Conservation (phyloP, 2,329 filamentous ascomycete genomes). For the Reticulascus tulasneorum region DNA sequence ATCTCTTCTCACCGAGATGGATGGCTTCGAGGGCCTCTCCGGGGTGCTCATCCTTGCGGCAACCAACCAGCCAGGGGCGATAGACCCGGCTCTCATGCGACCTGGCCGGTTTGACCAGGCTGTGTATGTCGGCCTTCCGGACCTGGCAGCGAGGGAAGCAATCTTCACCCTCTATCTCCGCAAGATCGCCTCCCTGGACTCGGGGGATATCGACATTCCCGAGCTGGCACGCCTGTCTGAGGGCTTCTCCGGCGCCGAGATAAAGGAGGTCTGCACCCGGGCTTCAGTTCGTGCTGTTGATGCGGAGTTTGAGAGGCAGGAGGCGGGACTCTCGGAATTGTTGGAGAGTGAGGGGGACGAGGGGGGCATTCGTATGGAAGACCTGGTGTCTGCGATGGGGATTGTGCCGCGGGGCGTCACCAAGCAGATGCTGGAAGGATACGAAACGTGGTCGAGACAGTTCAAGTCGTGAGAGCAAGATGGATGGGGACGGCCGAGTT, state of each 20-base stretch:
- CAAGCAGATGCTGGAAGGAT: conserved; percentile 51
- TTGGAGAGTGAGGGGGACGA: conserved; percentile 17
- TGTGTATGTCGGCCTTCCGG: conserved; percentile 81
- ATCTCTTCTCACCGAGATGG: conserved; percentile 90
- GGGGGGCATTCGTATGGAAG: conserved; percentile 31
- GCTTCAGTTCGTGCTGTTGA: conserved; percentile 38
- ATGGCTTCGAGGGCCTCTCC: conserved; percentile 81
- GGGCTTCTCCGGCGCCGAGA: conserved; percentile 82
- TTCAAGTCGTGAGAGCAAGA: too few species aligned
- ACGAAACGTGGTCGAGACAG: conserved; percentile 50
- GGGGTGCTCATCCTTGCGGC: conserved; percentile 86
- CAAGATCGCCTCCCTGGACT: conserved; percentile 48
- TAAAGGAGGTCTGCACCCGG: conserved; percentile 51
- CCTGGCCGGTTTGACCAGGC: conserved; percentile 82
- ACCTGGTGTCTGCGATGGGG: conserved; percentile 39
- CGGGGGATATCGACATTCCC: conserved; percentile 66
- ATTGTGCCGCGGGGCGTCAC: conserved; percentile 56
- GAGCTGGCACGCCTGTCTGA: conserved; percentile 62
- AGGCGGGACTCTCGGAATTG: conserved; percentile 18
- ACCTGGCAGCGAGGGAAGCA: conserved; percentile 66
- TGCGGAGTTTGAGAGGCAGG: conserved; percentile 22
- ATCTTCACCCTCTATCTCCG: conserved; percentile 68
- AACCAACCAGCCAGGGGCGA: conserved; percentile 82
- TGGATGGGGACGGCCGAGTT: too few species aligned
- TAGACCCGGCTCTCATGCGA: conserved; percentile 82